Evolutionary conservation across 2,329 filamentous ascomycete genomes (phyloP).

Genomic region (Basipetospora chlamydospora): DNA sequence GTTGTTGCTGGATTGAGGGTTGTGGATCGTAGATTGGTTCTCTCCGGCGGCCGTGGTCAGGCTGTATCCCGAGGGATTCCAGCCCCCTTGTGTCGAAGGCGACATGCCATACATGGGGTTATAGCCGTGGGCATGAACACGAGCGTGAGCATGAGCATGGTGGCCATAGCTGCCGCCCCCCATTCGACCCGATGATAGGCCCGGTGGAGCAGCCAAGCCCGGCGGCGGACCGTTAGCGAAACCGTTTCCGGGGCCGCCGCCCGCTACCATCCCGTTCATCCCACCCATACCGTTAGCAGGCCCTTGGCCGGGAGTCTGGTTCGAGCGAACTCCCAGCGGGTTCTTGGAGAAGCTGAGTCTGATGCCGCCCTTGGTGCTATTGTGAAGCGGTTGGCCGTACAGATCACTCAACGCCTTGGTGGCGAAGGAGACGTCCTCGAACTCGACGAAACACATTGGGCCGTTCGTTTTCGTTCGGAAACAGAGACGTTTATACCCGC

Average conservation of each 20-base stretch:
- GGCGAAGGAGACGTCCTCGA: slow-evolving; percentile 82
- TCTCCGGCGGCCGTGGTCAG: slow-evolving; percentile 9
- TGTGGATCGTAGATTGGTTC: slow-evolving; percentile 10
- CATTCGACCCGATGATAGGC: slow-evolving; percentile 28
- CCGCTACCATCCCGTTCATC: slow-evolving; percentile 44
- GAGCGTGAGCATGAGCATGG: too few relatives aligned
- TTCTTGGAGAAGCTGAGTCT: slow-evolving; percentile 96
- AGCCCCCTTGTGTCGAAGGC: too few relatives aligned
- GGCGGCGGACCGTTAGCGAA: slow-evolving; percentile 66
- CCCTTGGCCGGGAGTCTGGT: slow-evolving; percentile 38
- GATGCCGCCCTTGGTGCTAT: slow-evolving; percentile 89
- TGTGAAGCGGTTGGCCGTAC: slow-evolving; percentile 75
- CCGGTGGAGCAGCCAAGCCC: slow-evolving; percentile 62
- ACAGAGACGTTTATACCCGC: slow-evolving; percentile 88
- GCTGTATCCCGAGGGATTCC: slow-evolving; percentile 8
- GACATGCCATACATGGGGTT: too few relatives aligned
- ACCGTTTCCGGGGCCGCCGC: slow-evolving; percentile 44
- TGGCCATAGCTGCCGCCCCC: slow-evolving; percentile 1
- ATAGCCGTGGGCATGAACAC: slow-evolving; percentile 5
- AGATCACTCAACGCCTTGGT: slow-evolving; percentile 83
- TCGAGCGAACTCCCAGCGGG: slow-evolving; percentile 77
- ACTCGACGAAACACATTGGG: slow-evolving; percentile 98
- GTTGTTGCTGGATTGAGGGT: slow-evolving; percentile 7
- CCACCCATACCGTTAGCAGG: slow-evolving; percentile 24
- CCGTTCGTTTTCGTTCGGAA: slow-evolving; percentile 92